Conservation (phyloP, 805 yeast species). For the Kuraishia capsulata region DNA sequence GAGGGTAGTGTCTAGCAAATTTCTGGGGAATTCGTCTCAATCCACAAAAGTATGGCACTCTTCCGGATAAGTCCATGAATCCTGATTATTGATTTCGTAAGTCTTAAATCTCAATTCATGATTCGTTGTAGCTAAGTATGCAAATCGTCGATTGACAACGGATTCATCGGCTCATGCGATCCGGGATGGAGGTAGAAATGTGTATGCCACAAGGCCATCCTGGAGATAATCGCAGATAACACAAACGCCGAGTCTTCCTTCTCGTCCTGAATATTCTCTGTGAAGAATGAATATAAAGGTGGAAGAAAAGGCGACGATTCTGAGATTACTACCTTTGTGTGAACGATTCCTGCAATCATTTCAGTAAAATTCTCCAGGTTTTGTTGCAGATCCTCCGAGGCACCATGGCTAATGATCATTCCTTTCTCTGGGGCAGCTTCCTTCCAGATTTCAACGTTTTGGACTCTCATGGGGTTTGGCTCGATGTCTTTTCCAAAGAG, state of each 20-base stretch:
- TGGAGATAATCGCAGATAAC: slow-evolving; percentile 28
- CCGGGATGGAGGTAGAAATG: slow-evolving; percentile 15
- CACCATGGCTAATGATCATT: slow-evolving; percentile 31
- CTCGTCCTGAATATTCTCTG: slow-evolving; percentile 32
- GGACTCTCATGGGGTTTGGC: slow-evolving; percentile 23
- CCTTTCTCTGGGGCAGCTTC: slow-evolving; percentile 32
- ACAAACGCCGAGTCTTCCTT: slow-evolving; percentile 32
- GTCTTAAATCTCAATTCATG: too few species aligned
- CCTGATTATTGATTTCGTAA: too few species aligned
- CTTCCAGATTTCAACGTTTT: slow-evolving; percentile 26
- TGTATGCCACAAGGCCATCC: slow-evolving; percentile 34
- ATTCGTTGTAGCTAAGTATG: too few species aligned
- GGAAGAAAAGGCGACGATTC: slow-evolving; percentile 33
- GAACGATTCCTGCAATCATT: slow-evolving; percentile 16
- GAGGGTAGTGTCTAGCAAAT: too few species aligned
- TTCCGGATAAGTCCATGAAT: too few species aligned
- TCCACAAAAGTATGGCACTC: too few species aligned
- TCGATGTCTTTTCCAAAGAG: slow-evolving; percentile 6
- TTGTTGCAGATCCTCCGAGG: slow-evolving; percentile 27
- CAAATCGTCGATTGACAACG: slow-evolving; percentile 24
- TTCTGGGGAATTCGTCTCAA: too few species aligned
- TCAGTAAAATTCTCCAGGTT: slow-evolving; percentile 26
- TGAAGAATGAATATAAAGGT: slow-evolving; percentile 32
- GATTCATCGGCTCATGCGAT: slow-evolving; percentile 20
- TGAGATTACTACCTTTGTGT: slow-evolving; percentile 23